These are phyloP conservation scores for Pseudognaphalium luteoalbum DNA, from an alignment of 129 eudicot species.

Conservation along the genomic window DNA sequence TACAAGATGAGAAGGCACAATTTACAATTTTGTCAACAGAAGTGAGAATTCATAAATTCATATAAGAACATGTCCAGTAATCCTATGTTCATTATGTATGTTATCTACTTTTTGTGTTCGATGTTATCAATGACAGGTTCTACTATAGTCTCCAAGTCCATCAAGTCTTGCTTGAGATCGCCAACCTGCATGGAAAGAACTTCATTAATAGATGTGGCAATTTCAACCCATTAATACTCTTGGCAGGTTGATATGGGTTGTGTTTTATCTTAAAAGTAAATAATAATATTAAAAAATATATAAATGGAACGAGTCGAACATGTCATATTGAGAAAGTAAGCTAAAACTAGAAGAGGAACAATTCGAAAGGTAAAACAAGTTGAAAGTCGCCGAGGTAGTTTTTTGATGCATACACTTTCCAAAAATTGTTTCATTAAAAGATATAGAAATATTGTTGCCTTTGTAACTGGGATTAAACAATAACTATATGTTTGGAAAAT, in stretches of 20 bases:
- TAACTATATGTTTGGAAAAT: no score
- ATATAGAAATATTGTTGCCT: no score
- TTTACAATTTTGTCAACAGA: not conserved
- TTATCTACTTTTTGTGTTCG: slow-evolving; percentile 4
- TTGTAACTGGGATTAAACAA: no score
- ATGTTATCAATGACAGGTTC: slow-evolving; percentile 46
- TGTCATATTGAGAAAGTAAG: not conserved
- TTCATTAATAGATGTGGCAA: not conserved
- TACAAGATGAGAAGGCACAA: not conserved
- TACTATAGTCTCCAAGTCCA: slow-evolving; percentile 45
- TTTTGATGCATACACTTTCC: no score
- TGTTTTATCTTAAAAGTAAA: not conserved
- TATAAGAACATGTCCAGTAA: not conserved
- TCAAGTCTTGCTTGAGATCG: slow-evolving; percentile 52
- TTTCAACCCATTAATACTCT: not conserved
- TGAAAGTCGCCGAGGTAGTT: no score
- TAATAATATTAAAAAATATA: not conserved
- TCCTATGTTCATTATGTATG: not conserved
- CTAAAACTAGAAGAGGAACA: no score
- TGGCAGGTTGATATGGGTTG: not conserved
- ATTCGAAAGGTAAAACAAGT: no score
- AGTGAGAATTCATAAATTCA: slow-evolving; percentile 1
- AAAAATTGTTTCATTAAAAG: no score
- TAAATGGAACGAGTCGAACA: not conserved
- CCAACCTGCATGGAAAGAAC: slow-evolving; percentile 42